Percentiles rank a stretch among this genome's conserved stretches.
Evolutionary conservation across 2,329 filamentous ascomycete species (phyloP).

Genomic region (Botryotinia narcissicola): DNA sequence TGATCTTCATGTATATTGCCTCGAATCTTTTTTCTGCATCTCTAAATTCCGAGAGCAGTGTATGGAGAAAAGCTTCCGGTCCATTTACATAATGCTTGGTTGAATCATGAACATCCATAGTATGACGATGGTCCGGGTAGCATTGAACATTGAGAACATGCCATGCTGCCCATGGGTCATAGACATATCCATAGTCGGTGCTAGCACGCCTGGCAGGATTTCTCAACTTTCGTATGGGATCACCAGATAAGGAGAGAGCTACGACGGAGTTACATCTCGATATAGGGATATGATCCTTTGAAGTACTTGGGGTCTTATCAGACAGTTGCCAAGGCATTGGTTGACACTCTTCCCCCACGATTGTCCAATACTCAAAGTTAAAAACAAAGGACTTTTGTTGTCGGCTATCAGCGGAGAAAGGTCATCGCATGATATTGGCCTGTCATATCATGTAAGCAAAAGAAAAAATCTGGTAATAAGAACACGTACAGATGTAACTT

Average conservation of each 20-base stretch:
- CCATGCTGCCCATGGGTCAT: conserved; percentile 59
- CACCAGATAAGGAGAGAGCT: conserved; percentile 55
- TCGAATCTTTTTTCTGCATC: conserved; percentile 59
- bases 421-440: conserved; percentile 26
- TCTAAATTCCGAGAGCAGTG: conserved; percentile 57
- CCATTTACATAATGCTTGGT: conserved; percentile 58
- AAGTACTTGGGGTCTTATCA: conserved; percentile 43
- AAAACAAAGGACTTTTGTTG: conserved; percentile 60
- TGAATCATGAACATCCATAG: conserved; percentile 53
- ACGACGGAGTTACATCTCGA: conserved; percentile 59
- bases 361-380: conserved; percentile 63
- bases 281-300: conserved; percentile 54
- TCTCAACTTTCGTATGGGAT: conserved; percentile 48
- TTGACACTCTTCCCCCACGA: conserved; percentile 53
- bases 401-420: conserved; percentile 40
- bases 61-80: conserved; percentile 59
- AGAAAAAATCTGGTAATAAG: conserved; percentile 22
- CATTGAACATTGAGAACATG: conserved; percentile 58
- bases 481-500: conserved; percentile 43
- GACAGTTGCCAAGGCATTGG: conserved; percentile 60
- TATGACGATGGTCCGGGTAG: conserved; percentile 58
- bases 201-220: conserved; percentile 50
- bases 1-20: conserved; percentile 55
- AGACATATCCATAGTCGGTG: conserved; percentile 51
- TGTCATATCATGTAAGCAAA: conserved; percentile 14